Evolutionary conservation across 768 basidiomycete species (phyloP), one percentile per base, ranked within the genome.

Genomic region (Dentipellis fragilis): DNA sequence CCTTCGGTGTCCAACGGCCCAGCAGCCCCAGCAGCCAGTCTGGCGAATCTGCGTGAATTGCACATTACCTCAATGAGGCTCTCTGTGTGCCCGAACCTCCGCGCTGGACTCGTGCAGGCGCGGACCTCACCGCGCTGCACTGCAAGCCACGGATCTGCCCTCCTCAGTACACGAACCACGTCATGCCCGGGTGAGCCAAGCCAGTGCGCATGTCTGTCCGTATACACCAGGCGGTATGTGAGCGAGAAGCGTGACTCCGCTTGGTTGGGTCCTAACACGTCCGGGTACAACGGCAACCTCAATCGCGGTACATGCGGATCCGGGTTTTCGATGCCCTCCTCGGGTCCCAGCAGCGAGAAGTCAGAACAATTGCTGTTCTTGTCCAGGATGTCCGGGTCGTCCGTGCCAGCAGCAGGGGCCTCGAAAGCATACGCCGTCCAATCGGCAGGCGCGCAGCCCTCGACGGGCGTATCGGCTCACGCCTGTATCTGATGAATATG

Each of bases 181-280:
- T 81, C 74, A 10, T 68, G 68, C 12, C 73, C 72, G 57, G 67
- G 75, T 11, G 66, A 57, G 8, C 79, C 79, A 19, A 79, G 68
- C 79, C 80, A 80, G 52, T 64, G 65, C 45, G 74, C 66, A 51
- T 71, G 63, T 34, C 78, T 77, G n/a, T 65, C 65, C 14, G 76
- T 64, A 64, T 77, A 73, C 2, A 72, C 54, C 17, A 82, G 53
- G 39, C 80, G 73, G 63, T 80, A 82, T 0, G 80, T 81, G 54
- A 59, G 54, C 16, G n/a, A 17, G 57, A 64, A 64, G 19, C 52
- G 45, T 23, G 51, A 34, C 42, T 51, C 47, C 14, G 51, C 22
- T 23, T 56, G 63, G 23, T 48, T 22, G 10, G 57, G 37, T n/a
- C 60, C 52, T 14, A 62, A 40, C 29, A 49, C 48, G 42, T 19